These are phyloP conservation scores for Dorcoceras hygrometricum DNA, from an alignment of 257 asterid species.

Conservation along the genomic window DNA sequence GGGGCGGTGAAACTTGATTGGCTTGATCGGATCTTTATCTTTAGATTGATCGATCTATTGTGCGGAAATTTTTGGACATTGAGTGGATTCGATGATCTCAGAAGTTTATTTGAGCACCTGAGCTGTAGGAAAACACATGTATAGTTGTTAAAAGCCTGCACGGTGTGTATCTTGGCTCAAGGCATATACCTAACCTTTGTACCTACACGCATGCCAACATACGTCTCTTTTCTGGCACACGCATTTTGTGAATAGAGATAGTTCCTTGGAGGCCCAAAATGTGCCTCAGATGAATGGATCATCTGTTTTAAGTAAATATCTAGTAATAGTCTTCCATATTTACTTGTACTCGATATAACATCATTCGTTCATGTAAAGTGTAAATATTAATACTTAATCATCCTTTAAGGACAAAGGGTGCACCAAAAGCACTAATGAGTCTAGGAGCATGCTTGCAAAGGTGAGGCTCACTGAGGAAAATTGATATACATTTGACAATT, in stretches of 20 bases:
- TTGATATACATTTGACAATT: no score
- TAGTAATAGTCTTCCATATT: neutral
- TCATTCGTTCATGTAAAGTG: neutral
- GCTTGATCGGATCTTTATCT: constrained; percentile 34
- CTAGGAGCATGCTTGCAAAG: neutral
- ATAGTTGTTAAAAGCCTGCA: neutral
- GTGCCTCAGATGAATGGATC: neutral
- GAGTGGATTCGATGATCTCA: constrained; percentile 17
- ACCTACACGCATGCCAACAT: neutral
- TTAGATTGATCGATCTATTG: neutral
- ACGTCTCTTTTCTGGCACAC: neutral
- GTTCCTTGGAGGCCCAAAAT: neutral
- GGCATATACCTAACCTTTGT: neutral
- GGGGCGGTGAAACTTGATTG: neutral
- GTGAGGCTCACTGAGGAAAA: no score
- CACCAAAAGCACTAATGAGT: neutral
- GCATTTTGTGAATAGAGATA: neutral
- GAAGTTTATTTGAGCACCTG: constrained; percentile 10
- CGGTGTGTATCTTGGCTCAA: neutral
- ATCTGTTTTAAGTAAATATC: neutral
- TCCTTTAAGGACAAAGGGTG: neutral
- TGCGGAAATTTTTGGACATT: constrained; percentile 1
- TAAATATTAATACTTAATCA: neutral
- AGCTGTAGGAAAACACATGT: constrained; percentile 21
- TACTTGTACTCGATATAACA: neutral